phyloP scores from a whole-genome alignment of 2,329 filamentous ascomycete genomes.

The Penicillium sp. region DNA sequence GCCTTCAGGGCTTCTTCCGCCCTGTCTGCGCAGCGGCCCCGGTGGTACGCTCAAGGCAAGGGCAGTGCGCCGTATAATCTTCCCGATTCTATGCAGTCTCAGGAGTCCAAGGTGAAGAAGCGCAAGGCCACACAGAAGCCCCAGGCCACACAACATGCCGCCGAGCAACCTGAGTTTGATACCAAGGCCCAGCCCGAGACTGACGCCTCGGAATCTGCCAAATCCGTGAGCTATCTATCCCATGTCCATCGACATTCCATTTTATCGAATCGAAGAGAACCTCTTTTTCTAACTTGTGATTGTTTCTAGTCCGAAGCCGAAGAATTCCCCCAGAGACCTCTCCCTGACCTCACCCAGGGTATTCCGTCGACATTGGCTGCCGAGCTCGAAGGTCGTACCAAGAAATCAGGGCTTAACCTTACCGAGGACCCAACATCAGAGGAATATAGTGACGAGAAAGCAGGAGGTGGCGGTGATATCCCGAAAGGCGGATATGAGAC shows the following conservation, averaged over 20 bases:
- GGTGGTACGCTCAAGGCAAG: conserved; percentile 46
- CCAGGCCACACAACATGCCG: conserved; percentile 32
- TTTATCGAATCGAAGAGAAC: background rate
- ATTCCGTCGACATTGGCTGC: conserved; percentile 88
- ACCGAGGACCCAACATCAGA: conserved; percentile 56
- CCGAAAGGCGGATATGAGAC: conserved; percentile 85
- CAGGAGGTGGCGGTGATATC: conserved; percentile 61
- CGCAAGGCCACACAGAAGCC: conserved; percentile 24
- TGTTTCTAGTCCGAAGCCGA: conserved; percentile 39
- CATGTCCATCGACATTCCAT: background rate
- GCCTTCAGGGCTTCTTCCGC: conserved; percentile 41
- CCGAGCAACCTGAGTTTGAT: conserved; percentile 46
- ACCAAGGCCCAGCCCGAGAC: conserved; percentile 37
- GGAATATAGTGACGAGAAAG: conserved; percentile 46
- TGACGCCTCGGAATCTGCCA: conserved; percentile 32
- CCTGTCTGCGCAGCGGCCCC: conserved; percentile 37
- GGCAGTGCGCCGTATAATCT: conserved; percentile 38
- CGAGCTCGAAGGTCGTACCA: conserved; percentile 62
- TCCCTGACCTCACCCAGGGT: conserved; percentile 91
- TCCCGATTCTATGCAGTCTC: conserved; percentile 33
- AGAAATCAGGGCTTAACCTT: conserved; percentile 53
- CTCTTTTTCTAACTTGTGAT: background rate
- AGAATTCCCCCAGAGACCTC: conserved; percentile 61
- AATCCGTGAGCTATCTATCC: conserved; percentile 27
- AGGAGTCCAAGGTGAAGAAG: conserved; percentile 33